Conservation (phyloP, 495 filamentous ascomycete genomes). For the Xylaria cubensis region DNA sequence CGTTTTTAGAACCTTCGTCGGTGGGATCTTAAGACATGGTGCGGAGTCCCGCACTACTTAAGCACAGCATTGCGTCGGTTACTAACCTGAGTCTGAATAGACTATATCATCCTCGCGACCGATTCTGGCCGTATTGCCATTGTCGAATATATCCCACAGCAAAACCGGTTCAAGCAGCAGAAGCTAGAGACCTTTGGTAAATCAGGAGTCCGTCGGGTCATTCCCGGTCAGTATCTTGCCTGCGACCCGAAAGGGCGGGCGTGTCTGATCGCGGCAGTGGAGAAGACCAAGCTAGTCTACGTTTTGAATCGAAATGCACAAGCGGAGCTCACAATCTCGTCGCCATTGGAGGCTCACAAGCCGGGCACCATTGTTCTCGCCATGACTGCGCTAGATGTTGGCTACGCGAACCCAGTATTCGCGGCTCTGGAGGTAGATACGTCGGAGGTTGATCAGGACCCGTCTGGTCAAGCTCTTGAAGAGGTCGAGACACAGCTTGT, state of each 20-base stretch:
- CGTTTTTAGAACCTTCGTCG: slow-evolving; percentile 51
- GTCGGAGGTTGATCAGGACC: slow-evolving; percentile 87
- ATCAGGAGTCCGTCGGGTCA: slow-evolving; percentile 90
- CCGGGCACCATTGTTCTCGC: slow-evolving; percentile 91
- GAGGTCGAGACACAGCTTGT: slow-evolving; percentile 89
- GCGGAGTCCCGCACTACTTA: slow-evolving; percentile 31
- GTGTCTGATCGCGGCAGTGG: slow-evolving; percentile 88
- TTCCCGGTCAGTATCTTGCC: slow-evolving; percentile 94
- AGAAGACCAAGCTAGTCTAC: slow-evolving; percentile 99
- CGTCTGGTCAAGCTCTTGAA: slow-evolving; percentile 79
- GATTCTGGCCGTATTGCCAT: slow-evolving; percentile 95
- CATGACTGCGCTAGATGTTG: slow-evolving; percentile 85
- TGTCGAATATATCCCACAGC: slow-evolving; percentile 86
- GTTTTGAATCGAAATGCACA: slow-evolving; percentile 95
- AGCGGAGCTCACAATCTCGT: slow-evolving; percentile 94
- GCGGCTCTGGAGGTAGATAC: slow-evolving; percentile 95
- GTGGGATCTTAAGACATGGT: slow-evolving; percentile 44
- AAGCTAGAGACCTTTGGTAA: slow-evolving; percentile 98
- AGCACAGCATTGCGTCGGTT: slow-evolving; percentile 50
- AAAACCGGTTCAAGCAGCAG: slow-evolving; percentile 86
- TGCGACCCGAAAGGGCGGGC: slow-evolving; percentile 95
- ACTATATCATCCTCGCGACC: slow-evolving; percentile 94
- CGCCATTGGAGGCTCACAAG: slow-evolving; percentile 95
- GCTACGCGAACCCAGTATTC: slow-evolving; percentile 96
- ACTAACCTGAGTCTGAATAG: slow-evolving; percentile 72